Conservation (phyloP, 2,329 filamentous ascomycete genomes). For the Ophiostoma triangulosporum region DNA sequence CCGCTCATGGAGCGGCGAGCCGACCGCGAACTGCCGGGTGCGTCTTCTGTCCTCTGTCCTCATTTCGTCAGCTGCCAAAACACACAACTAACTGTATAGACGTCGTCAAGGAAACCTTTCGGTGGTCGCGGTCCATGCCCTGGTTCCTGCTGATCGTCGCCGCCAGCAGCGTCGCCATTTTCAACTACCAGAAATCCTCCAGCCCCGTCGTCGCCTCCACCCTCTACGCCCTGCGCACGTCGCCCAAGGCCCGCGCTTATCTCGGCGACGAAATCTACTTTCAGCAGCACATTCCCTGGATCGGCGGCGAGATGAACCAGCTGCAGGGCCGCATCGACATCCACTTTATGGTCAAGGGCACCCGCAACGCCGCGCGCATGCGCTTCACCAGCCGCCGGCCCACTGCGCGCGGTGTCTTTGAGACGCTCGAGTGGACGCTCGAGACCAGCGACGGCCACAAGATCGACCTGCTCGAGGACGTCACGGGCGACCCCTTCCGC, state of each 20-base stretch:
- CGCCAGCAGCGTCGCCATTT: conserved; percentile 68
- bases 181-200: conserved; percentile 98
- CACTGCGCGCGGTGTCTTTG: conserved; percentile 49
- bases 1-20: conserved; percentile 51
- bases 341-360: conserved; percentile 73
- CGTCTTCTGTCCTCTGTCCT: conserved; percentile 9
- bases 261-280: conserved; percentile 85
- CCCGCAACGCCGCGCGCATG: conserved; percentile 56
- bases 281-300: conserved; percentile 66
- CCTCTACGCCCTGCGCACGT: conserved; percentile 82
- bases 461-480: conserved; percentile 61
- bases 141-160: conserved; percentile 64
- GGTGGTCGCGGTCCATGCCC: conserved; percentile 63
- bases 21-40: conserved; percentile 54
- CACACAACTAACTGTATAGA: conserved; percentile 18
- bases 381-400: conserved; percentile 65
- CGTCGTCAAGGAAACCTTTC: conserved; percentile 32
- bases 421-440: conserved; percentile 84
- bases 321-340: conserved; percentile 85
- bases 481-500: conserved; percentile 18
- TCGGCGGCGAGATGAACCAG: conserved; percentile 81
- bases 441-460: conserved; percentile 45
- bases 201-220: conserved; percentile 75
- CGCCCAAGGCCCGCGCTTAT: conserved; percentile 55
- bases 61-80: too few species aligned